A percentile compares a stretch with the other conserved stretches of the same genome.
These are phyloP conservation scores for Lactarius akahatsu DNA, from an alignment of 768 basidiomycete species.

Conservation along the genomic window DNA sequence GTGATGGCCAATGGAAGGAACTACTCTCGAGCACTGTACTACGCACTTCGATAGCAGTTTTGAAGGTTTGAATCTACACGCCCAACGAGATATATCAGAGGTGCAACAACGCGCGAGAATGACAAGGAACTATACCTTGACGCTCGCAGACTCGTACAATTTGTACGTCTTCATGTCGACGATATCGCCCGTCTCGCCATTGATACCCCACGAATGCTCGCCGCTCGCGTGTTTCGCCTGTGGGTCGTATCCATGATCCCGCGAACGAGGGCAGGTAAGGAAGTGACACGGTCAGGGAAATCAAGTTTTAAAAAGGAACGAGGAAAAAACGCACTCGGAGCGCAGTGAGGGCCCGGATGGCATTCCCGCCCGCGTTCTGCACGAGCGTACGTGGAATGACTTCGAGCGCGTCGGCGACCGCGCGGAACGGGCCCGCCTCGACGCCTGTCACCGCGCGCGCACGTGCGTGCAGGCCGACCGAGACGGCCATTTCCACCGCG, in stretches of 20 bases:
- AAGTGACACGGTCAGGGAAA: slow-evolving; percentile 33
- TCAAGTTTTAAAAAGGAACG: neutral
- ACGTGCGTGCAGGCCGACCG: slow-evolving; percentile 78
- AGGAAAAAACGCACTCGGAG: slow-evolving; percentile 62
- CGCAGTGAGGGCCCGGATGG: slow-evolving; percentile 89
- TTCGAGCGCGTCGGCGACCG: slow-evolving; percentile 95
- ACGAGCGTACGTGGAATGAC: slow-evolving; percentile 94
- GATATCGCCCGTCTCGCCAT: slow-evolving; percentile 94
- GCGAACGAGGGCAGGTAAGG: neutral
- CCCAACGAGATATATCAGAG: slow-evolving; percentile 1
- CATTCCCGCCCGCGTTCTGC: slow-evolving; percentile 95
- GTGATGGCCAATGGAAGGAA: neutral
- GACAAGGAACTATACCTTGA: slow-evolving; percentile 59
- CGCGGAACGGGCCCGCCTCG: slow-evolving; percentile 87
- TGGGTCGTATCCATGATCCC: neutral
- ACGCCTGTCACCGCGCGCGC: slow-evolving; percentile 82
- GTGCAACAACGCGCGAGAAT: neutral
- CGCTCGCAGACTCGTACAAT: slow-evolving; percentile 92
- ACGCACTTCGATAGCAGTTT: slow-evolving; percentile 90
- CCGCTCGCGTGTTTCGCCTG: slow-evolving; percentile 96
- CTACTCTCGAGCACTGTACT: neutral
- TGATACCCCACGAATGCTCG: slow-evolving; percentile 88
- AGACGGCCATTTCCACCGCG: slow-evolving; percentile 97
- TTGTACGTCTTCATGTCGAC: slow-evolving; percentile 96
- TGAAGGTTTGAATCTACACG: slow-evolving; percentile 84